phyloP scores from a whole-genome alignment of 192 early-diverging fungal species.

The Mortierella claussenii region DNA sequence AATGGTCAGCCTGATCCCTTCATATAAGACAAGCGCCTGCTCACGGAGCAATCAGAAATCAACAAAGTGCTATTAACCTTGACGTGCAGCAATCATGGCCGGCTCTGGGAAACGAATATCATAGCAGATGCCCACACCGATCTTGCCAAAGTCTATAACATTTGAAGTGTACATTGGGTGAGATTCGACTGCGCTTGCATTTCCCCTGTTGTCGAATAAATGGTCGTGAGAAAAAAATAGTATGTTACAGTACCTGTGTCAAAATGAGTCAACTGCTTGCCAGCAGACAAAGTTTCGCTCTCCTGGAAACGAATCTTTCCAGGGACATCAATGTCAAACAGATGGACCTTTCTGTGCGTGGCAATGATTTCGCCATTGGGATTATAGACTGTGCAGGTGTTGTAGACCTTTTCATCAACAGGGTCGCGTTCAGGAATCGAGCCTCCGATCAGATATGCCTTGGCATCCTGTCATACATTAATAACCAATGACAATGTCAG shows the following conservation, averaged over 20 bases:
- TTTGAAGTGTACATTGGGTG: neutral
- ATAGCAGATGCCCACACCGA: constrained; percentile 97
- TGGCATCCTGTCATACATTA: constrained; percentile 63
- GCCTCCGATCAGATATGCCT: constrained; percentile 88
- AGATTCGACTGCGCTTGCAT: neutral
- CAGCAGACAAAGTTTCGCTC: constrained; percentile 83
- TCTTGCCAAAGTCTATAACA: constrained; percentile 73
- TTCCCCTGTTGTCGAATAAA: no score
- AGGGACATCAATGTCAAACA: constrained; percentile 98
- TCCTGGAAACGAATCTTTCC: constrained; percentile 93
- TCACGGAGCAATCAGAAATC: no score
- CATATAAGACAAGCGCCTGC: no score
- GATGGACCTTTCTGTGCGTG: constrained; percentile 84
- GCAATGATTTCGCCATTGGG: constrained; percentile 72
- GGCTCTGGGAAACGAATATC: constrained; percentile 97
- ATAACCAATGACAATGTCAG: constrained; percentile 1
- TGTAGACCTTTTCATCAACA: constrained; percentile 71
- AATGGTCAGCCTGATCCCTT: no score
- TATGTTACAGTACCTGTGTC: constrained; percentile 80
- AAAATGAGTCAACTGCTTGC: constrained; percentile 81
- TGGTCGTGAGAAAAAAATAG: constrained; percentile 30
- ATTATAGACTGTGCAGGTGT: constrained; percentile 85
- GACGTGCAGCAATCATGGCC: constrained; percentile 91
- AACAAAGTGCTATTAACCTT: constrained; percentile 44
- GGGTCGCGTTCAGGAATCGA: constrained; percentile 88